Evolutionary conservation across 2,329 filamentous ascomycete species (phyloP).

Genomic region (Lecanicillium sp.): DNA sequence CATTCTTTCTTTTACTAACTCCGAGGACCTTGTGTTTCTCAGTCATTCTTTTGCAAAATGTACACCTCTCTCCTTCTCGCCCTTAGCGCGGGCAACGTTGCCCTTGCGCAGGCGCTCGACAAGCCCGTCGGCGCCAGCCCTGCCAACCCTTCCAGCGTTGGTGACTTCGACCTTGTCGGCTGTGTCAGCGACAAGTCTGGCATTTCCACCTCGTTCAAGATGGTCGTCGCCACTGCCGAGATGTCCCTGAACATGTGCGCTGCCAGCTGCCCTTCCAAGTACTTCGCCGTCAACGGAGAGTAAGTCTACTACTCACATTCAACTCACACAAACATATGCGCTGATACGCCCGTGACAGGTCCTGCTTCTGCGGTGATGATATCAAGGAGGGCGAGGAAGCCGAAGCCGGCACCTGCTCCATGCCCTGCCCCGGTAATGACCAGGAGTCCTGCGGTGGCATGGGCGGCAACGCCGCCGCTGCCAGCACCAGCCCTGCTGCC

Average conservation of each 20-base stretch:
- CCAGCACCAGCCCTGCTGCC: constrained; percentile 2
- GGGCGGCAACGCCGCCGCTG: background rate
- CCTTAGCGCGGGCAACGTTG: constrained; percentile 23
- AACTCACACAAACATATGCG: background rate
- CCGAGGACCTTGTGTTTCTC: constrained; percentile 19
- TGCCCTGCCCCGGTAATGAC: constrained; percentile 13
- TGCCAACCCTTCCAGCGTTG: constrained; percentile 3
- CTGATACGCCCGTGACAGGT: too few species aligned
- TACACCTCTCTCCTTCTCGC: constrained; percentile 21
- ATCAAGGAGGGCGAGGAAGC: constrained; percentile 4
- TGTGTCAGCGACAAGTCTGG: constrained; percentile 19
- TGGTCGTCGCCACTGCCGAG: constrained; percentile 7
- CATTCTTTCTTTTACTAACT: constrained; percentile 17
- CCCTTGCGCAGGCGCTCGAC: constrained; percentile 15
- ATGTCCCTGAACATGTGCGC: constrained; percentile 19
- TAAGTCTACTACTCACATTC: constrained; percentile 9
- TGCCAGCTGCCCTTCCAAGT: constrained; percentile 15
- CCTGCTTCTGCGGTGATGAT: constrained; percentile 1
- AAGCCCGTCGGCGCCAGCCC: background rate
- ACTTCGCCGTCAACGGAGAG: constrained; percentile 17
- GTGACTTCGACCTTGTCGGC: constrained; percentile 12
- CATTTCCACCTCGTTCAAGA: constrained; percentile 19
- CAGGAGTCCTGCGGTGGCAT: constrained; percentile 10
- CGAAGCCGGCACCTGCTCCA: constrained; percentile 8
- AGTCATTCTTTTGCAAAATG: constrained; percentile 20